Evolutionary conservation across 208 protist genomes (phyloP).

Genomic region (Trypanosoma cruzi): DNA sequence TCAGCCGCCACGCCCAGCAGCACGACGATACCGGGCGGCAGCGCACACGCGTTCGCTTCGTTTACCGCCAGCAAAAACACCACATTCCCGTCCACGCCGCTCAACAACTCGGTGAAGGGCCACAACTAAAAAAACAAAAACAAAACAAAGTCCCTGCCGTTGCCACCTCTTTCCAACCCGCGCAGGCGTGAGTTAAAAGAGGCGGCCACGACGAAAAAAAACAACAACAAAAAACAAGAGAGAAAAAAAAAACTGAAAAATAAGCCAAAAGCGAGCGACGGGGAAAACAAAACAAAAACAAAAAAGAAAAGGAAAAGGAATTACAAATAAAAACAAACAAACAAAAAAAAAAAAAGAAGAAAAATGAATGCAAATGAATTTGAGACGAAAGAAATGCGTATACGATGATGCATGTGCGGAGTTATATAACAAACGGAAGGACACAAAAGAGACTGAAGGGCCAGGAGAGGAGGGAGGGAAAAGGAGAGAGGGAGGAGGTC

Average conservation of each 20-base stretch:
- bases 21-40: constrained; percentile 36
- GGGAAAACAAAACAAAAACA: constrained; percentile 1
- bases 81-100: constrained; percentile 23
- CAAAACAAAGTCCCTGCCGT: background rate
- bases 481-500: background rate
- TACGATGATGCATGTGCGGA: background rate
- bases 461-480: background rate
- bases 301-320: background rate
- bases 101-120: constrained; percentile 20
- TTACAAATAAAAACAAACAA: background rate
- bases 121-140: constrained; percentile 18
- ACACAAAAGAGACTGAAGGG: background rate
- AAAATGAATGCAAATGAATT: constrained; percentile 2
- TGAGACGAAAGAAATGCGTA: background rate
- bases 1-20: constrained; percentile 80
- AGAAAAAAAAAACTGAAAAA: background rate
- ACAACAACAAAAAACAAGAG: background rate
- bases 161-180: background rate
- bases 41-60: constrained; percentile 27
- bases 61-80: constrained; percentile 27
- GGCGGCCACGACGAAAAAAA: no score
- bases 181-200: no score
- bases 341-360: background rate
- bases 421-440: background rate
- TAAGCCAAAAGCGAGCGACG: constrained; percentile 3